phyloP scores from a whole-genome alignment of 2,329 filamentous ascomycete species.

The Trichoderma afroharzianum region DNA sequence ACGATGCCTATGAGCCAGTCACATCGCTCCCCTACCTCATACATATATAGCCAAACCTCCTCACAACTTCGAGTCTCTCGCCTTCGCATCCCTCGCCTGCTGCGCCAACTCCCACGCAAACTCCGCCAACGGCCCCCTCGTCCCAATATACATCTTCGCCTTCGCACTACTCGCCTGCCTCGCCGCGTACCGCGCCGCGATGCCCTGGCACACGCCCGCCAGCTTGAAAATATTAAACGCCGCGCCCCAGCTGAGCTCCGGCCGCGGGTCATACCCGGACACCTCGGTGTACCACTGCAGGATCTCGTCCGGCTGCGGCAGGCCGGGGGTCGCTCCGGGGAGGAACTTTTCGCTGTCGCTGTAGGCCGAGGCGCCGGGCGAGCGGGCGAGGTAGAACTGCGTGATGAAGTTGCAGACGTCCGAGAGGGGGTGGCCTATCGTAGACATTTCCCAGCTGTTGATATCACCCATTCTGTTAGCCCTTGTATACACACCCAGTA shows the following conservation, averaged over 20 bases:
- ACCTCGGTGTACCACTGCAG: constrained; percentile 41
- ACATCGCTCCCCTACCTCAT: neutral
- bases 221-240: constrained; percentile 61
- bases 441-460: constrained; percentile 94
- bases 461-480: neutral
- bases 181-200: constrained; percentile 79
- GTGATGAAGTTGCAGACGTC: constrained; percentile 76
- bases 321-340: constrained; percentile 60
- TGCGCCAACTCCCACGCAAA: constrained; percentile 73
- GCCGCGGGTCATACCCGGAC: constrained; percentile 66
- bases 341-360: constrained; percentile 51
- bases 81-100: constrained; percentile 30
- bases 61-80: constrained; percentile 27
- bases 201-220: constrained; percentile 73
- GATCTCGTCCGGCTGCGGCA: constrained; percentile 45
- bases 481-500: neutral
- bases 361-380: constrained; percentile 22
- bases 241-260: constrained; percentile 58
- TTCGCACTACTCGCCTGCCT: constrained; percentile 86
- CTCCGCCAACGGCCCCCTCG: constrained; percentile 69
- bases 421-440: constrained; percentile 90
- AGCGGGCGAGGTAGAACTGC: constrained; percentile 38
- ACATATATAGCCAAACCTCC: neutral
- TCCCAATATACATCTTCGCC: constrained; percentile 67
- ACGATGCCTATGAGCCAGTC: neutral